Evolutionary conservation across 768 basidiomycete genomes (phyloP), one percentile per base, ranked within the genome.

Genomic region (Lactarius vividus): DNA sequence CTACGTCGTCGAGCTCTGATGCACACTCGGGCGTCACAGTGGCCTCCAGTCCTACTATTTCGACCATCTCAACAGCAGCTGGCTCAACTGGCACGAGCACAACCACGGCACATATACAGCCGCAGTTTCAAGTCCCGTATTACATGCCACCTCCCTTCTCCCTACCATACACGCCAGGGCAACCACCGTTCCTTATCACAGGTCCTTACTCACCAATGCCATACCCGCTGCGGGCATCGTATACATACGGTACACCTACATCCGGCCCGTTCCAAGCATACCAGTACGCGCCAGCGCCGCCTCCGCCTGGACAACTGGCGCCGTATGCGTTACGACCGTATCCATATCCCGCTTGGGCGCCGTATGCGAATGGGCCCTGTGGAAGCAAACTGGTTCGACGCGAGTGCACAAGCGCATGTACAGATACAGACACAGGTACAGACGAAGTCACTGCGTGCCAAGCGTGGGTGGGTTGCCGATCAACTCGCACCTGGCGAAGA

Each of bases 61-160:
- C 56, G 15, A 55, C 54, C 26, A 9, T 16, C 42, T n/a, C 66
- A 10, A 33, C 44, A 8, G 58, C 57, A 44, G 20, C 58, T 35
- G 26, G 49, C 4, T 18, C 70, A 26, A 37, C 56, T 40, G n/a
- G 59, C 33, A 8, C 67, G 59, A 35, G 61, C 61, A 28, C 72
- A 29, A 71, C 71, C 49, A 62, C 74, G 46, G 71, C 75, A 28
- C 71, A 72, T 35, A 58, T 63, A 29, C 70, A 69, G 28, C 71
- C 68, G 3, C 69, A 67, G 26, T 57, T 64, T 4, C 66, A 65
- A 54, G 72, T 75, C 35, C 77, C 79, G 10, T 81, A 78, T 70
- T 81, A 79, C 64, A 71, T 78, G 71, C 75, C 77, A 13, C 73
- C 75, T 13, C 76, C 79, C 1, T 78, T 75, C 66, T 61, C 72